Evolutionary conservation across 1,139 yeast species (phyloP), one percentile per base, ranked within the genome.

Genomic region (Debaryomyces nepalensis): DNA sequence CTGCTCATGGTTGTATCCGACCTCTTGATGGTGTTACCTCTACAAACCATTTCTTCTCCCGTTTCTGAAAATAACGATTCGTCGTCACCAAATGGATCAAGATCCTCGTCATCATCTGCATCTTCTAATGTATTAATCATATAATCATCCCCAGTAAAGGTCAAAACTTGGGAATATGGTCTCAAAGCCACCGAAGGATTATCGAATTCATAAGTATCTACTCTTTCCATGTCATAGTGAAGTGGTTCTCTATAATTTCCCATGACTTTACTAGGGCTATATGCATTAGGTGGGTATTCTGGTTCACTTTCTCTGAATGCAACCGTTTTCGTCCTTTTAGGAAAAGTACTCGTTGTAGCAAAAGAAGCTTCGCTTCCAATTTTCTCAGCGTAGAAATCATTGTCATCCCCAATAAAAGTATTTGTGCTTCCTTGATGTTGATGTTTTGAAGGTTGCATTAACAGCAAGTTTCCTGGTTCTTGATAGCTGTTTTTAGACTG

Each of bases 81-180:
- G 47, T 69, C 77, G 47, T 73, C 77, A 31, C 74, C 77, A 51
- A 72, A 73, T 0, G 77, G 77, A 49, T 73, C 77, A 42, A 66
- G 52, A 39, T 61, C 71, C 15, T 62, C 68, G 12, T 32, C 32
- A 39, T 60, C 70, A 33, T 64, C 68, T 6, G 74, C 73, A 45
- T 73, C 77, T 50, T 70, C 66, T 39, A 73, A 53, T 11, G 72
- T 68, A 49, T 73, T 73, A 29, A 72, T 64, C 54, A 59, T 57
- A 50, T 73, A 73, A 50, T 73, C 68, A 27, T 70, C 77, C 11
- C 77, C 77, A 9, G 60, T 49, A 43, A 63, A 69, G 5, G 64
- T 58, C 48, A 59, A 45, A 49, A 53, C 36, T 41, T 52, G 51
- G 35, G 61, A 52, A 48, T 52, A 57, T 2, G 66, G 63, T 37